Evolutionary conservation across 306 rosid species (phyloP).

Genomic region (Calophaca sinica): DNA sequence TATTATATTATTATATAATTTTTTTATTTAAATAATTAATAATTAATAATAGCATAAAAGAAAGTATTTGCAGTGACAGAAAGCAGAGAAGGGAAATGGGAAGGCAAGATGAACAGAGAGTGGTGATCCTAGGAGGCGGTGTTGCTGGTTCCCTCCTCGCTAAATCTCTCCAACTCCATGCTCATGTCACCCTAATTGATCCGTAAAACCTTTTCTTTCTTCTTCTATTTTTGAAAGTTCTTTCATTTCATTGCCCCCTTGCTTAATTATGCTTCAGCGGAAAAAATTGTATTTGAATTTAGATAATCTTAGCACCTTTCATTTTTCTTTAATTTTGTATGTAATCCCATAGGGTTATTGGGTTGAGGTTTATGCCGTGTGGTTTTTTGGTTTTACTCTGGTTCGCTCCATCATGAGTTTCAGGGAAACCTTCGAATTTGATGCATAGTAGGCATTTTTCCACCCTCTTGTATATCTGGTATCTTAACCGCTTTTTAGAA

Average conservation of each 20-base stretch:
- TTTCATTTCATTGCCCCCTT: not conserved
- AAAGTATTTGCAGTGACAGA: not conserved
- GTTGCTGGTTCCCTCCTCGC: slow-evolving; percentile 74
- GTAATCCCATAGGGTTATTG: not conserved
- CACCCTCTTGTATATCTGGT: not conserved
- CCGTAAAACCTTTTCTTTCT: slow-evolving; percentile 49
- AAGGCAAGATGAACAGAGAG: slow-evolving; percentile 48
- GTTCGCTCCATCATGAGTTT: not conserved
- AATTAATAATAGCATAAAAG: not conserved
- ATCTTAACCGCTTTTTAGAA: not conserved
- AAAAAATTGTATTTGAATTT: not conserved
- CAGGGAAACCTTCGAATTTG: not conserved
- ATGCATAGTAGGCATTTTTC: not conserved
- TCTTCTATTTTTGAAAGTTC: not conserved
- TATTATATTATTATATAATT: too few relatives aligned
- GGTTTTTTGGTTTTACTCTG: not conserved
- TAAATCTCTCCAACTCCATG: slow-evolving; percentile 66
- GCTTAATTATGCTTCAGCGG: not conserved
- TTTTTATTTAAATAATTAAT: too few relatives aligned
- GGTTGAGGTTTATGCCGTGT: slow-evolving; percentile 1
- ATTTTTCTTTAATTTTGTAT: not conserved
- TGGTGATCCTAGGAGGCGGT: slow-evolving; percentile 81
- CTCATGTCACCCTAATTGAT: slow-evolving; percentile 75
- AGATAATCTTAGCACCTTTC: not conserved
- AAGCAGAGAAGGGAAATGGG: slow-evolving; percentile 38